These are phyloP conservation scores for Miscanthus lutarioriparius DNA, from an alignment of 176 grass and related monocot genomes.

Conservation along the genomic window DNA sequence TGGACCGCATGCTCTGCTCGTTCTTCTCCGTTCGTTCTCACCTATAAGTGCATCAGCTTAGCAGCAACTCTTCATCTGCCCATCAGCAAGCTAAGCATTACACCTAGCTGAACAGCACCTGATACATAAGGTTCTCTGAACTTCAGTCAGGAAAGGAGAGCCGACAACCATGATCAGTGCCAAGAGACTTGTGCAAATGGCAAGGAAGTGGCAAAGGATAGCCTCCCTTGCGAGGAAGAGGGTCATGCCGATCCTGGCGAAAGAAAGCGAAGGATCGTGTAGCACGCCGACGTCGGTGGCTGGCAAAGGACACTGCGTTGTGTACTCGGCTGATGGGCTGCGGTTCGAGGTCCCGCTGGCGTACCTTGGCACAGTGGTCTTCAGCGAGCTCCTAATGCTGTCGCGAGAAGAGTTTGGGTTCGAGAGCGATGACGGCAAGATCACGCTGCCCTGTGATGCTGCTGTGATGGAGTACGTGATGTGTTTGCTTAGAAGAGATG, in stretches of 20 bases:
- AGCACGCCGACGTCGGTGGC: neutral
- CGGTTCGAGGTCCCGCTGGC: slow-evolving; percentile 48
- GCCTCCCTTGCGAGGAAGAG: slow-evolving; percentile 30
- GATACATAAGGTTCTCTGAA: too few species aligned
- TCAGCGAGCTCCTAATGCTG: slow-evolving; percentile 46
- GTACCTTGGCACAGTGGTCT: slow-evolving; percentile 34
- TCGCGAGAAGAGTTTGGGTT: slow-evolving; percentile 49
- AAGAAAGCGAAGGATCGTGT: neutral
- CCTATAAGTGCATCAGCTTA: slow-evolving; percentile 29
- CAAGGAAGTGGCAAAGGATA: slow-evolving; percentile 33
- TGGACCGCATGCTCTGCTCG: neutral
- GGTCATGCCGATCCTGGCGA: neutral
- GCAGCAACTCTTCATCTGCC: slow-evolving; percentile 1
- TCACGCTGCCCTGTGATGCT: slow-evolving; percentile 38
- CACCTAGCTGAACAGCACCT: neutral
- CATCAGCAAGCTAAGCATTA: neutral
- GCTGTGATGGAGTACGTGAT: slow-evolving; percentile 41
- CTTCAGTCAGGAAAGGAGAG: too few species aligned
- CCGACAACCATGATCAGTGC: too few species aligned
- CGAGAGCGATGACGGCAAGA: slow-evolving; percentile 20
- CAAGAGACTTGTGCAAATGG: too few species aligned
- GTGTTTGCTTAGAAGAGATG: slow-evolving; percentile 37
- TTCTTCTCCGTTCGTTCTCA: neutral
- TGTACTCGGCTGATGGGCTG: slow-evolving; percentile 33
- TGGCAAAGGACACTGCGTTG: neutral